A percentile compares a stretch with the other conserved stretches of the same genome.
phyloP scores from a whole-genome alignment of 495 filamentous ascomycete species.

The Copromyces sp. region DNA sequence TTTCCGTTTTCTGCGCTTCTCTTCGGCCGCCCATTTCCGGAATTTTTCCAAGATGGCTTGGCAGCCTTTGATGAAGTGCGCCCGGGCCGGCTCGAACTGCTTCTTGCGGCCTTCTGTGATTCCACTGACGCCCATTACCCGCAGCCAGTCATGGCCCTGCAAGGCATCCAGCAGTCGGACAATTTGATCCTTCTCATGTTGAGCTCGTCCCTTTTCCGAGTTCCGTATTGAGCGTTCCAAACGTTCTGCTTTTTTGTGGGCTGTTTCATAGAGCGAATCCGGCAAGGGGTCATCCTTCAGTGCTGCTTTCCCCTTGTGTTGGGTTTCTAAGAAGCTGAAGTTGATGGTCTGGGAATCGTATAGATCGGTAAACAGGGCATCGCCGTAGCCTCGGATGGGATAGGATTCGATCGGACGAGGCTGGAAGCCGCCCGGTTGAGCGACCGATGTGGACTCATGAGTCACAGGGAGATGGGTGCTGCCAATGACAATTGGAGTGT shows the following conservation, averaged over 20 bases:
- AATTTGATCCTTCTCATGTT: slow-evolving; percentile 84
- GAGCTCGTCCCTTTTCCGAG: slow-evolving; percentile 80
- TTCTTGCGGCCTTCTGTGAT: slow-evolving; percentile 75
- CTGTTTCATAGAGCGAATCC: slow-evolving; percentile 54
- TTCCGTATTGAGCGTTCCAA: slow-evolving; percentile 89
- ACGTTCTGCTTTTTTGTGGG: slow-evolving; percentile 71
- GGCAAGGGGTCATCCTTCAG: slow-evolving; percentile 53
- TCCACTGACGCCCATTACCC: slow-evolving; percentile 82
- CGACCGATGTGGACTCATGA: slow-evolving; percentile 7
- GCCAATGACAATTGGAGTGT: slow-evolving; percentile 49
- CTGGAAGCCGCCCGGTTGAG: slow-evolving; percentile 18
- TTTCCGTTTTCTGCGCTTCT: slow-evolving; percentile 65
- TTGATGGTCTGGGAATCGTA: slow-evolving; percentile 45
- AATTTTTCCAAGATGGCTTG: slow-evolving; percentile 77
- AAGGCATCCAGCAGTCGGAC: slow-evolving; percentile 79
- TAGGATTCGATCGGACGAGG: slow-evolving; percentile 13
- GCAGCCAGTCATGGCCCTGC: slow-evolving; percentile 85
- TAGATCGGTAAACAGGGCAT: slow-evolving; percentile 36
- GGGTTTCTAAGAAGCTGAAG: slow-evolving; percentile 41
- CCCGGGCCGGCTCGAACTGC: slow-evolving; percentile 74
- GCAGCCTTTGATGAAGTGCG: slow-evolving; percentile 74
- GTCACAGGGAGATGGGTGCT: slow-evolving; percentile 29
- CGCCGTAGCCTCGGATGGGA: slow-evolving; percentile 37
- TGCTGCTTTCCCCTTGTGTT: slow-evolving; percentile 22
- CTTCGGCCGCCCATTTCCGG: slow-evolving; percentile 75